Percentiles rank a stretch among this genome's conserved stretches.
Evolutionary conservation across 768 basidiomycete species (phyloP).

Genomic region (Trametopsis cervina): DNA sequence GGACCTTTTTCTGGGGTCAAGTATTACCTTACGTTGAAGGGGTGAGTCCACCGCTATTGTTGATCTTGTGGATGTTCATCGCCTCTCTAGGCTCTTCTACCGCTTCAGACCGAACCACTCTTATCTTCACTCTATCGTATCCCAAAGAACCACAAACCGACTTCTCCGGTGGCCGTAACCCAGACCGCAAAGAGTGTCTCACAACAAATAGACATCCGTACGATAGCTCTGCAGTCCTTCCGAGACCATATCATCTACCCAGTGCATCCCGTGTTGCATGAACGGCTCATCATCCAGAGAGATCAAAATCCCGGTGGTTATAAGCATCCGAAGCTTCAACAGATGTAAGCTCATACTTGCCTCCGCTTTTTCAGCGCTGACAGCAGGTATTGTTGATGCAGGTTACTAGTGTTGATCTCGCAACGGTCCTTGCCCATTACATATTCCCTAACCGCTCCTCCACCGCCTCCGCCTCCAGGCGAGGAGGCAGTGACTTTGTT

Average conservation of each 20-base stretch:
- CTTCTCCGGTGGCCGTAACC: constrained; percentile 43
- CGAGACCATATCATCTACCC: constrained; percentile 75
- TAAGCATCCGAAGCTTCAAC: constrained; percentile 67
- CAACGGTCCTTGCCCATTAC: constrained; percentile 54
- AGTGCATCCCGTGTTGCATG: constrained; percentile 46
- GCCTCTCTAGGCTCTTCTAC: constrained; percentile 43
- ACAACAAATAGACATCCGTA: constrained; percentile 71
- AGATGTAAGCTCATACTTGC: constrained; percentile 49
- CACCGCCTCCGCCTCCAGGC: constrained; percentile 49
- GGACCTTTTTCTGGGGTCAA: constrained; percentile 92
- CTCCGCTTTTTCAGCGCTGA: neutral
- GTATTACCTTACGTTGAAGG: constrained; percentile 85
- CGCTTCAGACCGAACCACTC: constrained; percentile 53
- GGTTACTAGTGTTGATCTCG: constrained; percentile 71
- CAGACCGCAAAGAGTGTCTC: constrained; percentile 37
- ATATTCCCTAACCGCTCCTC: constrained; percentile 48
- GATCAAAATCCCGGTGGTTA: constrained; percentile 56
- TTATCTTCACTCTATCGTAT: constrained; percentile 64
- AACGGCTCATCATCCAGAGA: constrained; percentile 46
- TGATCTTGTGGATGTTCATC: constrained; percentile 9
- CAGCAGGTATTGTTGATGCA: constrained; percentile 21
- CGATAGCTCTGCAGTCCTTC: constrained; percentile 72
- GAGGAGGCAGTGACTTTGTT: constrained; percentile 67
- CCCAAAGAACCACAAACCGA: constrained; percentile 41
- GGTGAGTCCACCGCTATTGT: constrained; percentile 45